Evolutionary conservation across 495 filamentous ascomycete genomes (phyloP).

Genomic region (Extremus antarcticus): DNA sequence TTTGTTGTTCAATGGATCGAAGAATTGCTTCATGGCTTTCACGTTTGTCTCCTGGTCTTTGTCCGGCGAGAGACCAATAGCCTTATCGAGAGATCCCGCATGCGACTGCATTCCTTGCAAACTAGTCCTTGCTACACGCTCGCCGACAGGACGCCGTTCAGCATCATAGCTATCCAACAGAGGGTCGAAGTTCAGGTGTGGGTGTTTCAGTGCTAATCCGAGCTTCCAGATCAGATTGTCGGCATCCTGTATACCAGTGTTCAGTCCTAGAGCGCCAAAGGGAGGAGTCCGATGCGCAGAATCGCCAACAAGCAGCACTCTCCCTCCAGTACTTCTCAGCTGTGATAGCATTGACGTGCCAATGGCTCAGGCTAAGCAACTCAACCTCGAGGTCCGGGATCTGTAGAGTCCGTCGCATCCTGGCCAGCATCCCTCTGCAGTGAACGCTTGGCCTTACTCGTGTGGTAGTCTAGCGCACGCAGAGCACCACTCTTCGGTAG

Average conservation of each 20-base stretch:
- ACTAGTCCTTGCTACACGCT: slow-evolving; percentile 6
- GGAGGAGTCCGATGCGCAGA: slow-evolving; percentile 3
- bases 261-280: slow-evolving; percentile 5
- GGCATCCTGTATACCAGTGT: slow-evolving; percentile 7
- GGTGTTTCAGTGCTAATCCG: slow-evolving; percentile 3
- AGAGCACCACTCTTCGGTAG: slow-evolving; percentile 6
- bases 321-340: slow-evolving; percentile 1
- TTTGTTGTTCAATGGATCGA: background rate
- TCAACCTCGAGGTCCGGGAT: slow-evolving; percentile 9
- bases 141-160: slow-evolving; percentile 5
- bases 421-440: background rate
- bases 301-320: slow-evolving; percentile 7
- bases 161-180: slow-evolving; percentile 8
- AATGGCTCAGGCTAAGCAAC: slow-evolving; percentile 11
- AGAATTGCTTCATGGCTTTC: slow-evolving; percentile 1
- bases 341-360: slow-evolving; percentile 1
- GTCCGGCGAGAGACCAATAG: slow-evolving; percentile 2
- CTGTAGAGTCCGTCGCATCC: slow-evolving; percentile 1
- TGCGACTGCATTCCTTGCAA: slow-evolving; percentile 7
- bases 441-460: slow-evolving; percentile 1
- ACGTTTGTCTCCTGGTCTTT: slow-evolving; percentile 2
- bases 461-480: slow-evolving; percentile 9
- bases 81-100: slow-evolving; percentile 4
- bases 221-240: slow-evolving; percentile 15
- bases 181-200: background rate